Conservation (phyloP, 73 alveolate genomes). For the Paramecium sexaurelia region DNA sequence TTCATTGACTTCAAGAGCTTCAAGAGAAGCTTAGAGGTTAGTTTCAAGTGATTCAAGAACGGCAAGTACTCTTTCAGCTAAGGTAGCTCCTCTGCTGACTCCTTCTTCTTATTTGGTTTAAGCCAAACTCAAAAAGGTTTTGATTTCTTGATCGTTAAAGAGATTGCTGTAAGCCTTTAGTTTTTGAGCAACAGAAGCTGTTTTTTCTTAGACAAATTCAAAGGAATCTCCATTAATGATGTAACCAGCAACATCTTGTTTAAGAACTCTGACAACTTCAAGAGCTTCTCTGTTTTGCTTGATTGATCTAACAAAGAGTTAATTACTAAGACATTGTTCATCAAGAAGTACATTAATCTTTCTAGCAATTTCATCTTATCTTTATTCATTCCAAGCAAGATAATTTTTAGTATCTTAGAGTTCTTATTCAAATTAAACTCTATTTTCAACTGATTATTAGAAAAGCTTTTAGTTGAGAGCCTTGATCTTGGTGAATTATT, state of each 20-base stretch:
- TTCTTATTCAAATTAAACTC: constrained; percentile 24
- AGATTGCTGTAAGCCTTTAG: constrained; percentile 14
- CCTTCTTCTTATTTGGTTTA: neutral
- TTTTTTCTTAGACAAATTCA: constrained; percentile 24
- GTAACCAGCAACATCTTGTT: constrained; percentile 57
- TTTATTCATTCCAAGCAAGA: constrained; percentile 52
- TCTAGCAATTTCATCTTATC: constrained; percentile 55
- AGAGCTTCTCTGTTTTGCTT: constrained; percentile 28
- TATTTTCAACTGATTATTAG: neutral
- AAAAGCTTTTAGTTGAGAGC: neutral
- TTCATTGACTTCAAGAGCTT: constrained; percentile 12
- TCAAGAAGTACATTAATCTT: constrained; percentile 24
- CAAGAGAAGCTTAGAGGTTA: neutral
- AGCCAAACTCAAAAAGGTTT: neutral
- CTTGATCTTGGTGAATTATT: constrained; percentile 39
- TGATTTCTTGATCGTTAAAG: constrained; percentile 1
- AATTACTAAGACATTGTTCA: constrained; percentile 29
- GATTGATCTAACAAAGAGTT: constrained; percentile 54
- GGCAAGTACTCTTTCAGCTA: constrained; percentile 50
- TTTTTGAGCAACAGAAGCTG: constrained; percentile 11
- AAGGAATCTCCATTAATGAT: constrained; percentile 40
- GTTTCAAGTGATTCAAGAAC: constrained; percentile 45
- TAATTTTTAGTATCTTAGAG: constrained; percentile 34
- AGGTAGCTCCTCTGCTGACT: constrained; percentile 46
- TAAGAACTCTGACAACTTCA: constrained; percentile 49